phyloP scores from a whole-genome alignment of 2,329 filamentous ascomycete genomes.

The Lasiodiplodia hormozganensis region DNA sequence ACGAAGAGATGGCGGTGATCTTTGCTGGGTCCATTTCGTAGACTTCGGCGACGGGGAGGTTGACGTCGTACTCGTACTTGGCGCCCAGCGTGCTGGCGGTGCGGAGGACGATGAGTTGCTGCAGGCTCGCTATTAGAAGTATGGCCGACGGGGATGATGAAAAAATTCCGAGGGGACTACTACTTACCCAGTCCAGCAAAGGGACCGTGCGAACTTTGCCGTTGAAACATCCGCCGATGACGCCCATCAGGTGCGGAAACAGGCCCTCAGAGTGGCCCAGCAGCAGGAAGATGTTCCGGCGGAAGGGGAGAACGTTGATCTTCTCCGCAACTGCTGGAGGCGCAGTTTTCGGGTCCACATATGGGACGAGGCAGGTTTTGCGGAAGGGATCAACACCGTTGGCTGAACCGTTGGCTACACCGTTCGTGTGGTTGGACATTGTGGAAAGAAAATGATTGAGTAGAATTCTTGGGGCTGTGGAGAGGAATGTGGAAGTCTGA shows the following conservation, averaged over 20 bases:
- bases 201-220: conserved; percentile 5
- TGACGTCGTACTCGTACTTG: conserved; percentile 37
- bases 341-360: conserved; percentile 6
- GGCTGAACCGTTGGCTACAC: too few species aligned
- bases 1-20: neutral
- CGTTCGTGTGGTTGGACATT: too few species aligned
- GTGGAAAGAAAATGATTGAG: too few species aligned
- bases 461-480: too few species aligned
- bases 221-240: conserved; percentile 11
- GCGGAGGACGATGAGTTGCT: conserved; percentile 36
- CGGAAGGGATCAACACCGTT: conserved; percentile 5
- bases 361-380: conserved; percentile 12
- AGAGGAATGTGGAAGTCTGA: too few species aligned
- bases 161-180: too few species aligned
- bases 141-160: too few species aligned
- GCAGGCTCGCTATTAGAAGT: too few species aligned
- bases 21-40: conserved; percentile 9
- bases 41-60: conserved; percentile 34
- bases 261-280: conserved; percentile 10
- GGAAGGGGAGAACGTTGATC: conserved; percentile 24
- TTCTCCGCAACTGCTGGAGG: conserved; percentile 2
- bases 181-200: conserved; percentile 30
- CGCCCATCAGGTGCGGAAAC: conserved; percentile 23
- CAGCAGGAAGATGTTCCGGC: conserved; percentile 23
- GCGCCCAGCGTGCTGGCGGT: conserved; percentile 35